These are phyloP conservation scores for Celoporthe dispersa DNA, from an alignment of 2,329 filamentous ascomycete species.

Conservation along the genomic window DNA sequence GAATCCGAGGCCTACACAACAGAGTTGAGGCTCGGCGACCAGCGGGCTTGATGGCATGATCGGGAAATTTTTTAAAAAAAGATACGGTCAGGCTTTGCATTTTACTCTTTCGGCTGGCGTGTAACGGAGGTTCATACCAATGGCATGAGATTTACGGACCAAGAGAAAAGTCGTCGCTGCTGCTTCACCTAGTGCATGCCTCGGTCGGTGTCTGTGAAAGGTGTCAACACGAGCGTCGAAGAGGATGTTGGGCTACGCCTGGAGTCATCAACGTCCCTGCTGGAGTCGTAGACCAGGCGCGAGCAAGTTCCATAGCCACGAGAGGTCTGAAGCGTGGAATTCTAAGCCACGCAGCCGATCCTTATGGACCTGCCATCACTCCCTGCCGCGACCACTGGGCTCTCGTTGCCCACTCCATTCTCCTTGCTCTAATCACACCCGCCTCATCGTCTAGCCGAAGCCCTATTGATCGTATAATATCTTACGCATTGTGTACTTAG, in stretches of 20 bases:
- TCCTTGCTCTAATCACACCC: not conserved
- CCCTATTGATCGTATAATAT: not conserved
- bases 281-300: not conserved
- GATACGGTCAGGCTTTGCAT: slow-evolving; percentile 34
- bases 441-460: not conserved
- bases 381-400: no score
- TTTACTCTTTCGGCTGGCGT: slow-evolving; percentile 38
- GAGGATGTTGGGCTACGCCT: not conserved
- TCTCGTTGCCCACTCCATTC: not conserved
- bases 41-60: slow-evolving; percentile 36
- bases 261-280: not conserved
- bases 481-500: not conserved
- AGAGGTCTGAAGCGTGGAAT: no score
- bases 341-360: no score
- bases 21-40: slow-evolving; percentile 37
- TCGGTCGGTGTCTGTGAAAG: not conserved
- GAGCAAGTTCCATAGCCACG: not conserved
- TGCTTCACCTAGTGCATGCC: not conserved
- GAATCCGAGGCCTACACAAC: slow-evolving; percentile 28
- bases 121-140: slow-evolving; percentile 42
- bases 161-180: not conserved
- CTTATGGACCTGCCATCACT: not conserved
- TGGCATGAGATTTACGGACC: slow-evolving; percentile 38
- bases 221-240: not conserved
- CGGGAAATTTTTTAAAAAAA: slow-evolving; percentile 22